These are phyloP conservation scores for Aquilaria agallochum DNA, from an alignment of 441 rosid species.

Conservation along the genomic window DNA sequence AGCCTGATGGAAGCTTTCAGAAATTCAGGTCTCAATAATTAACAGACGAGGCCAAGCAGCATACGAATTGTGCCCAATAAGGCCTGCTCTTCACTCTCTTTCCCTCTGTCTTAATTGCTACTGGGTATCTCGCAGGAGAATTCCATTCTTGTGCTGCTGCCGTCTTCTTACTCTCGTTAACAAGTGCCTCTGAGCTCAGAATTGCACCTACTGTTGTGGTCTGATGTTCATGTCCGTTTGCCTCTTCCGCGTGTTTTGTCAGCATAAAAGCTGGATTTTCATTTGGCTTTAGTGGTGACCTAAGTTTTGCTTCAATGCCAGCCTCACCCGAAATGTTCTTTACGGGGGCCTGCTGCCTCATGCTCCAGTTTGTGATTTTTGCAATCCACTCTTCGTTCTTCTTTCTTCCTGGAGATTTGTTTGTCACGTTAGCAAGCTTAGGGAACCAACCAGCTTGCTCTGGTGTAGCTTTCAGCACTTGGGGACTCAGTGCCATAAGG, in stretches of 20 bases:
- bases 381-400: conserved; percentile 71
- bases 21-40: conserved; percentile 22
- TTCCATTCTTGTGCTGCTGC: conserved; percentile 52
- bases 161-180: conserved; percentile 28
- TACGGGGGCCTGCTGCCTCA: conserved; percentile 53
- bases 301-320: conserved; percentile 33
- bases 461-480: conserved; percentile 20
- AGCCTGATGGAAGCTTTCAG: too few relatives aligned
- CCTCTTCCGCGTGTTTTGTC: conserved; percentile 17
- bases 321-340: conserved; percentile 69
- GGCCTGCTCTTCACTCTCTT: conserved; percentile 78
- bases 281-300: conserved; percentile 29
- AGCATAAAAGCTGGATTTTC: conserved; percentile 17
- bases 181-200: conserved; percentile 27
- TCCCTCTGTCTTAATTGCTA: conserved; percentile 65
- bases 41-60: conserved; percentile 54
- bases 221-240: conserved; percentile 16
- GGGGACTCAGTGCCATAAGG: conserved; percentile 13
- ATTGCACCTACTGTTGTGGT: conserved; percentile 33
- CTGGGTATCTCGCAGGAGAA: conserved; percentile 64
- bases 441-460: conserved; percentile 56
- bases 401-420: conserved; percentile 52
- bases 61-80: conserved; percentile 76
- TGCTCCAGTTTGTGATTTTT: conserved; percentile 71
- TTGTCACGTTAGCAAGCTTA: conserved; percentile 33